Conservation (phyloP, 306 rosid genomes). For the Cucurbita maxima region DNA sequence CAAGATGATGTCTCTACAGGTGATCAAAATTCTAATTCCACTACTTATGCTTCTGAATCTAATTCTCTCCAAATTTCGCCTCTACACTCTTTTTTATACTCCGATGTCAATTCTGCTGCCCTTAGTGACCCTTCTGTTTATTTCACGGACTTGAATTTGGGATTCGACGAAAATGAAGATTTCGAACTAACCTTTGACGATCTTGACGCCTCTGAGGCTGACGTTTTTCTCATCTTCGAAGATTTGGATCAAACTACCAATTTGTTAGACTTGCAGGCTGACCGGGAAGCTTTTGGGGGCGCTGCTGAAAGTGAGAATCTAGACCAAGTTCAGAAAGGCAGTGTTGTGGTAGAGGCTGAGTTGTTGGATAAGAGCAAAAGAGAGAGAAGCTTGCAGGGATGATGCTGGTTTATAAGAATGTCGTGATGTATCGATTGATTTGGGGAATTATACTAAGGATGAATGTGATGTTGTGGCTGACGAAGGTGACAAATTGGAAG, state of each 20-base stretch:
- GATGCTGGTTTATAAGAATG: constrained; percentile 16
- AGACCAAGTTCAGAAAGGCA: constrained; percentile 11
- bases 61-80: constrained; percentile 36
- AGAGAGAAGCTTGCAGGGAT: constrained; percentile 16
- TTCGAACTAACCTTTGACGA: constrained; percentile 66
- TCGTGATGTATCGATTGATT: constrained; percentile 10
- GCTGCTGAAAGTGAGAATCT: constrained; percentile 15
- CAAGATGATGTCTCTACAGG: too few species aligned
- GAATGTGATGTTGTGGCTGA: constrained; percentile 4
- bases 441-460: constrained; percentile 12
- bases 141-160: constrained; percentile 37
- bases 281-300: background rate
- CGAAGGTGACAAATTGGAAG: constrained; percentile 14
- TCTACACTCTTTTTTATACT: constrained; percentile 34
- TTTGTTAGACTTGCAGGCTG: background rate
- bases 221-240: constrained; percentile 31
- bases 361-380: constrained; percentile 8
- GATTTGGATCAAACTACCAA: constrained; percentile 3
- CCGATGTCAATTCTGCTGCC: background rate
- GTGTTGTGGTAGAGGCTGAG: constrained; percentile 14
- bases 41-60: constrained; percentile 21
- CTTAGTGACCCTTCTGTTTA: constrained; percentile 15
- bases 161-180: constrained; percentile 24
- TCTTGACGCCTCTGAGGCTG: constrained; percentile 31
- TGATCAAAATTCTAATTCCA: constrained; percentile 9